A percentile compares a stretch with the other conserved stretches of the same genome.
Conservation (phyloP, 2,329 filamentous ascomycete genomes). For the Phaeophleospora eucalypticola region DNA sequence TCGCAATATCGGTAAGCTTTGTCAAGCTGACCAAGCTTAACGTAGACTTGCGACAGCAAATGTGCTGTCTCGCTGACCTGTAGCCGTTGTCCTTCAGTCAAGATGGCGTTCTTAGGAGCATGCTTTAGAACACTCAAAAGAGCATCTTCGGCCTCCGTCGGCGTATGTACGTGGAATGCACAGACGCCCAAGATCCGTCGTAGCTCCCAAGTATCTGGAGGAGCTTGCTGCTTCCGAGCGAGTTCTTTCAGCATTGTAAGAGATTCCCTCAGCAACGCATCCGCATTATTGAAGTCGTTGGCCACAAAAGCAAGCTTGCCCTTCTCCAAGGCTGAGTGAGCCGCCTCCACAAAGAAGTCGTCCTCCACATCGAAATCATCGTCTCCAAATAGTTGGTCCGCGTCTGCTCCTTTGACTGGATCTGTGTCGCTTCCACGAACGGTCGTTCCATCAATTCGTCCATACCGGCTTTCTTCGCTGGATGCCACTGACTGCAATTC, state of each 20-base stretch:
- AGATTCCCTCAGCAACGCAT: conserved; percentile 27
- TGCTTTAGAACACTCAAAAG: conserved; percentile 19
- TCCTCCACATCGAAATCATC: conserved; percentile 21
- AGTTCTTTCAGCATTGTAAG: conserved; percentile 25
- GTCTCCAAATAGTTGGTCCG: background rate
- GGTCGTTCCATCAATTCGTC: background rate
- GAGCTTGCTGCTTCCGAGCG: conserved; percentile 17
- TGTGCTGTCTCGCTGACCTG: conserved; percentile 24
- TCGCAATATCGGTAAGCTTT: conserved; percentile 27
- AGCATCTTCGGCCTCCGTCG: conserved; percentile 24
- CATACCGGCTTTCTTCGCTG: conserved; percentile 1
- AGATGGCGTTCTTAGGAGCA: conserved; percentile 14
- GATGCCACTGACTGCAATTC: conserved; percentile 2
- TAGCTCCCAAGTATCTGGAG: conserved; percentile 26
- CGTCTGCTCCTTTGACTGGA: background rate
- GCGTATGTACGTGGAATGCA: conserved; percentile 24
- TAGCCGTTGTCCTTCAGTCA: conserved; percentile 18
- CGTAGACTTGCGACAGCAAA: conserved; percentile 26
- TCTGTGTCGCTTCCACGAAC: background rate
- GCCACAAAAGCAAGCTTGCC: conserved; percentile 25
- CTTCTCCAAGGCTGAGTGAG: conserved; percentile 27
- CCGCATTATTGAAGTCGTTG: conserved; percentile 23
- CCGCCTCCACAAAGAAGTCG: conserved; percentile 27
- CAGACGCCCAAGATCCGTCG: conserved; percentile 29
- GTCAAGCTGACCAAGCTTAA: conserved; percentile 23